phyloP scores from a whole-genome alignment of 495 filamentous ascomycete genomes.

The Trichoderma erinaceum region DNA sequence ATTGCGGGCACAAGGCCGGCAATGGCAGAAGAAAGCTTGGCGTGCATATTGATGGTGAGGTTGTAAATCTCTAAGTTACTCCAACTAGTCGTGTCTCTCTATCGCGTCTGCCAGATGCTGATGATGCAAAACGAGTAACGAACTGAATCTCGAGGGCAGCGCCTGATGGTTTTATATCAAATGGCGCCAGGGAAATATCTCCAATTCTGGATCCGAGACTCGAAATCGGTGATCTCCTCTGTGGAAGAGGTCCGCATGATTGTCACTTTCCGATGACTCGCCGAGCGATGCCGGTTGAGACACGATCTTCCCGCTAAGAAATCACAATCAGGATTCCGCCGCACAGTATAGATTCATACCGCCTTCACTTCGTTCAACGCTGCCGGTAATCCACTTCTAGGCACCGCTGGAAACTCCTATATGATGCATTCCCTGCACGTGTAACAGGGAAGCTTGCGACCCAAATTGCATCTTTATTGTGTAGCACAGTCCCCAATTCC shows the following conservation, averaged over 20 bases:
- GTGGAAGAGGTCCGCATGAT: background rate
- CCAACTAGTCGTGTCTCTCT: background rate
- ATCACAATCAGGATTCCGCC: background rate
- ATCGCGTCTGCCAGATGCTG: background rate
- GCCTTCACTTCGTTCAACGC: background rate
- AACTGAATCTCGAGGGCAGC: background rate
- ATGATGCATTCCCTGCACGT: background rate
- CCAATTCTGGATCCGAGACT: background rate
- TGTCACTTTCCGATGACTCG: background rate
- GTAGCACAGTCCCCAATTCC: background rate
- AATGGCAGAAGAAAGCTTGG: conserved; percentile 6
- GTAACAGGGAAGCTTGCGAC: too few relatives aligned
- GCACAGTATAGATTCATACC: background rate
- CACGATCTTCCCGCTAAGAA: background rate
- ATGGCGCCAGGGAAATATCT: background rate
- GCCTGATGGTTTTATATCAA: background rate
- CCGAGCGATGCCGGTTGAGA: background rate
- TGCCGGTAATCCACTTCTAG: background rate
- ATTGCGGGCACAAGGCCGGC: background rate
- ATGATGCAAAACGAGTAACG: background rate
- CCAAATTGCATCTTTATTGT: background rate
- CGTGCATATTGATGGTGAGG: background rate
- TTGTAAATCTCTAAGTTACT: background rate
- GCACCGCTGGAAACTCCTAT: background rate
- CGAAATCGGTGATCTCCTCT: background rate